Conservation (phyloP, 495 filamentous ascomycete genomes). For the Opeltia flavorubescens region DNA sequence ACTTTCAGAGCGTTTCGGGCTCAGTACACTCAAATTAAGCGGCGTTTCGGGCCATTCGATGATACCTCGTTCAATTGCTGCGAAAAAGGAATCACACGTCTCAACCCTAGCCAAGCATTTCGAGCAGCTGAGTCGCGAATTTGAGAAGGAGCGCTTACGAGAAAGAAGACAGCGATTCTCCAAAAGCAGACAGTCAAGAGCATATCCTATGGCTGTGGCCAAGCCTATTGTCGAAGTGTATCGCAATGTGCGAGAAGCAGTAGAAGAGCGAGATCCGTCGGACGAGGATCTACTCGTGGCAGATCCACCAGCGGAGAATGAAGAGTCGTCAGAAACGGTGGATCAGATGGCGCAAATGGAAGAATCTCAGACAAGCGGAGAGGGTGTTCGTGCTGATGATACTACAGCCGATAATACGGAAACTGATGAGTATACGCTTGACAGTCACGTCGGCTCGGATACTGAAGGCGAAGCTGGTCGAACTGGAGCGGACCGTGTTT, state of each 20-base stretch:
- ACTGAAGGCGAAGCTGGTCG: slow-evolving; percentile 46
- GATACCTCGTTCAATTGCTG: slow-evolving; percentile 75
- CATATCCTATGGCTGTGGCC: slow-evolving; percentile 80
- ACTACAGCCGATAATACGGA: slow-evolving; percentile 31
- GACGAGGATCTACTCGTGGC: slow-evolving; percentile 40
- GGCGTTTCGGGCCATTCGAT: slow-evolving; percentile 53
- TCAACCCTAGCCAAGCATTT: slow-evolving; percentile 87
- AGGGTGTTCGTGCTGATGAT: slow-evolving; percentile 16
- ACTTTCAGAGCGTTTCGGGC: slow-evolving; percentile 48
- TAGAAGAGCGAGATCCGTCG: slow-evolving; percentile 63
- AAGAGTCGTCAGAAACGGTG: slow-evolving; percentile 10
- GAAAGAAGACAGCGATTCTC: slow-evolving; percentile 71
- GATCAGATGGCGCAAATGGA: slow-evolving; percentile 12
- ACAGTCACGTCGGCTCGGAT: slow-evolving; percentile 46
- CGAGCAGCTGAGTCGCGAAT: slow-evolving; percentile 89
- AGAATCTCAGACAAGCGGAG: slow-evolving; percentile 12
- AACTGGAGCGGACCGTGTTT: slow-evolving; percentile 54
- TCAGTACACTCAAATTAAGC: slow-evolving; percentile 44
- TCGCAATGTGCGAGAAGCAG: slow-evolving; percentile 79
- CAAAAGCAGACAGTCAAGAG: slow-evolving; percentile 65
- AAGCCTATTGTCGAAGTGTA: slow-evolving; percentile 95
- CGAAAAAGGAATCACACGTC: slow-evolving; percentile 57
- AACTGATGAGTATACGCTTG: slow-evolving; percentile 32
- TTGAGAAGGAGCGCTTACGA: slow-evolving; percentile 83
- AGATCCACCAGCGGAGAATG: slow-evolving; percentile 9